phyloP scores from a whole-genome alignment of 331 rosid genomes.

The Rhamnella rubrinervis region DNA sequence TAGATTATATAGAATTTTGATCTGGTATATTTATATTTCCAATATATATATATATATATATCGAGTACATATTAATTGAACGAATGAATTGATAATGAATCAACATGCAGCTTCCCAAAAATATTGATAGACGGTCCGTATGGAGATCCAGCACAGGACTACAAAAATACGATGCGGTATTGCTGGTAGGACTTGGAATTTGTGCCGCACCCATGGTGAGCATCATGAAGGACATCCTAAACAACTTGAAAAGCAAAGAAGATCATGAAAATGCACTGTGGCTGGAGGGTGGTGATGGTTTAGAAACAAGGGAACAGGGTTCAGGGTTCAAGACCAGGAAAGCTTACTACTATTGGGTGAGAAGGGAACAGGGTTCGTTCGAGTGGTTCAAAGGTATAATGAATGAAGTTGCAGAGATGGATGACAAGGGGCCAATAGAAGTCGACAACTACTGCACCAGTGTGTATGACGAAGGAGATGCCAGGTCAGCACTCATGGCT shows the following conservation, averaged over 20 bases:
- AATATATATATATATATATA: too few species aligned
- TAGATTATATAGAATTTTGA: too few species aligned
- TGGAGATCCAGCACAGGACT: constrained; percentile 50
- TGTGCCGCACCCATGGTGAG: constrained; percentile 95
- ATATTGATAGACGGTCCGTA: constrained; percentile 46
- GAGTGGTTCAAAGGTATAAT: constrained; percentile 88
- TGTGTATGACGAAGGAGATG: constrained; percentile 90
- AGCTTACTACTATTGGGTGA: constrained; percentile 88
- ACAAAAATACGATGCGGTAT: constrained; percentile 80
- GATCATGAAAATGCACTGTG: constrained; percentile 4
- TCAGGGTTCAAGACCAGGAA: constrained; percentile 43
- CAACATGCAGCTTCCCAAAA: constrained; percentile 46
- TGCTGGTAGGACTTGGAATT: constrained; percentile 80
- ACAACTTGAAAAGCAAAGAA: constrained; percentile 31
- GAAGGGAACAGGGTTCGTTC: constrained; percentile 80
- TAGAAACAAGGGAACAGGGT: constrained; percentile 19
- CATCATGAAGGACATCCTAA: constrained; percentile 72
- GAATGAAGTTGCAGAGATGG: constrained; percentile 79
- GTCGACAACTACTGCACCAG: constrained; percentile 84
- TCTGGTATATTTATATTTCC: too few species aligned
- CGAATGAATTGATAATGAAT: too few species aligned
- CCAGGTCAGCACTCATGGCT: constrained; percentile 80
- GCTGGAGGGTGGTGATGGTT: too few species aligned
- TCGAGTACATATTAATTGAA: too few species aligned
- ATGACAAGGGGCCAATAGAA: constrained; percentile 58